A percentile compares a stretch with the other conserved stretches of the same genome.
phyloP scores from a whole-genome alignment of 2,329 filamentous ascomycete species.

The Botryotinia calthae region DNA sequence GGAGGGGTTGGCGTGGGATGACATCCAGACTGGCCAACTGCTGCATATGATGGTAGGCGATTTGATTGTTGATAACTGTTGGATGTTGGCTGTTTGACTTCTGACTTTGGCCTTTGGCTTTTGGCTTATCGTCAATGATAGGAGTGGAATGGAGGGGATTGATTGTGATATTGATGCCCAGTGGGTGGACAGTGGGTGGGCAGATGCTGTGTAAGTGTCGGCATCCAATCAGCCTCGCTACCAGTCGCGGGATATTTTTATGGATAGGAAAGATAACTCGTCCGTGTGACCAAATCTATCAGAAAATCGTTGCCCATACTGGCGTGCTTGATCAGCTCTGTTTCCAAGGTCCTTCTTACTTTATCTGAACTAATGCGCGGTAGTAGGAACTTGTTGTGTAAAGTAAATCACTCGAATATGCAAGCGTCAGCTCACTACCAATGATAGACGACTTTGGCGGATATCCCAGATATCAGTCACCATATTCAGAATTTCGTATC shows the following conservation, averaged over 20 bases:
- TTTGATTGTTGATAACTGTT: background rate
- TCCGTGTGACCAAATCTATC: constrained; percentile 10
- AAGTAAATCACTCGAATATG: background rate
- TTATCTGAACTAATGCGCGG: background rate
- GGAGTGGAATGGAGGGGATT: background rate
- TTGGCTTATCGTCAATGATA: background rate
- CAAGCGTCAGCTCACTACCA: background rate
- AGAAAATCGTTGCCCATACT: constrained; percentile 8
- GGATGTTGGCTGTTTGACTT: background rate
- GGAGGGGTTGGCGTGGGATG: background rate
- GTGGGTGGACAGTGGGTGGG: background rate
- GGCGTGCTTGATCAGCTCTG: background rate
- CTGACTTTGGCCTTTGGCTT: background rate
- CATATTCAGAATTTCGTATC: background rate
- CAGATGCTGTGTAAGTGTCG: background rate
- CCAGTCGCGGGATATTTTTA: background rate
- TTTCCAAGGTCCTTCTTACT: background rate
- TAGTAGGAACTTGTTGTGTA: background rate
- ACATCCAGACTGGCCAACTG: background rate
- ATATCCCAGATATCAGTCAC: background rate
- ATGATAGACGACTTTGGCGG: background rate
- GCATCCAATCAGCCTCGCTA: constrained; percentile 5
- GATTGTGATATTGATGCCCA: background rate
- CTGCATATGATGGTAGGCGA: background rate
- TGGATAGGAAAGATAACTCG: background rate